Base-by-base conservation (phyloP, 306 rosid genomes). In the Sicyos edulis region DNA sequence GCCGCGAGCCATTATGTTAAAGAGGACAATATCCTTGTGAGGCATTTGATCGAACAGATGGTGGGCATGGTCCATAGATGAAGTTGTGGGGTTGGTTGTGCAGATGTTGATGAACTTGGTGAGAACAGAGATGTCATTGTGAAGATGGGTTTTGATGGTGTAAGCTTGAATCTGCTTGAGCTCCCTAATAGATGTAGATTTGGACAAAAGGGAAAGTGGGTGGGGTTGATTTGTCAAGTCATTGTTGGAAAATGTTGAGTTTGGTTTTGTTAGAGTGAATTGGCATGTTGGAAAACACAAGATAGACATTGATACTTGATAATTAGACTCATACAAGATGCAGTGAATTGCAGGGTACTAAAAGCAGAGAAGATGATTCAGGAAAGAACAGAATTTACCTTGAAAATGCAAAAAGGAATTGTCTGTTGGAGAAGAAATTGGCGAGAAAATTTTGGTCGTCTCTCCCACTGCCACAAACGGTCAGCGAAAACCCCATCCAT, bases 1-100 rank as follows among this genome's bases (percentile, higher is more conserved):
- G 57, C 97, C 96, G 4, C 96, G 89, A 12, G 88, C 88, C 84
- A 91, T 70, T 34, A 81, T 72, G 86, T 91, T 91, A 79, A 91
- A 89, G 49, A 82, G 73, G 55, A 84, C 75, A 50, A 87, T 80
- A 61, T 84, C 87, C 20, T 87, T 96, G 70, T 83, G 86, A 19
- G 89, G 76, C 86, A 87, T 84, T 87, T 73, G 83, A 13, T 84
- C 83, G 74, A 91, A 87, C 79, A 87, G 53, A 3, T 50, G 78
- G 80, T 78, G 86, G 56, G 96, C 97, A 45, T 89, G 68, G 17
- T 79, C 89, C 88, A 88, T 81, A 66, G 87, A 82, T 69, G 75
- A 16, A 0, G n/a, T 9, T 0, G 87, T 81, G 0, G 91, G 85
- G 17, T 45, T 85, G 0, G 62, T 64, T 0, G 91, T 79, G 76